Conservation (phyloP, 2,329 filamentous ascomycete genomes). For the Aspergillus arachidicola region DNA sequence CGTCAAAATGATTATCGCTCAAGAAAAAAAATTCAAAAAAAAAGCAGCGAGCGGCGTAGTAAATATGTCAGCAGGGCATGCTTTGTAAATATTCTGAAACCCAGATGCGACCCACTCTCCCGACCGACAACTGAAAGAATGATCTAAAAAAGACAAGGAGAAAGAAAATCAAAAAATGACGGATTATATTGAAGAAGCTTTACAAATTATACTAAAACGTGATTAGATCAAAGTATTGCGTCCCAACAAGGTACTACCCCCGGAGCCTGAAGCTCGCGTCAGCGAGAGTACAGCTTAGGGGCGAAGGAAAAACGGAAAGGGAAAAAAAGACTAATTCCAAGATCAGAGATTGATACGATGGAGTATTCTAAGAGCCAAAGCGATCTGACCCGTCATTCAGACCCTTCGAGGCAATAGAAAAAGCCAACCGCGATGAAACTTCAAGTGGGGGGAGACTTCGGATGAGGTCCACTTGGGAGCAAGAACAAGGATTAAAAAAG, state of each 20-base stretch:
- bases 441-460: slow-evolving; percentile 9
- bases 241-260: slow-evolving; percentile 1
- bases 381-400: slow-evolving; percentile 22
- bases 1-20: not conserved
- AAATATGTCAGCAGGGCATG: slow-evolving; percentile 2
- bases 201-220: not conserved
- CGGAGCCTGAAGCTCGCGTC: not conserved
- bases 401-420: slow-evolving; percentile 12
- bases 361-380: slow-evolving; percentile 6
- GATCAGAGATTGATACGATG: not conserved
- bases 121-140: not conserved
- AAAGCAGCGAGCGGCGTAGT: not conserved
- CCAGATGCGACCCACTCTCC: not conserved
- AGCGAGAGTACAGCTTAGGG: slow-evolving; percentile 6
- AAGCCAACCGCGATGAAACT: slow-evolving; percentile 14
- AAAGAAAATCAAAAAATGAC: not conserved
- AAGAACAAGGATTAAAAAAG: slow-evolving; percentile 7
- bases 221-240: not conserved
- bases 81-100: slow-evolving; percentile 2
- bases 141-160: not conserved
- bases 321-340: not conserved
- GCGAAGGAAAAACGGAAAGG: not conserved
- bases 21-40: not conserved
- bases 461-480: slow-evolving; percentile 16
- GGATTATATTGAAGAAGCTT: not conserved